A percentile compares a stretch with the other conserved stretches of the same genome.
These are phyloP conservation scores for Fusarium anthophilum DNA, from an alignment of 2,329 filamentous ascomycete species.

Conservation along the genomic window DNA sequence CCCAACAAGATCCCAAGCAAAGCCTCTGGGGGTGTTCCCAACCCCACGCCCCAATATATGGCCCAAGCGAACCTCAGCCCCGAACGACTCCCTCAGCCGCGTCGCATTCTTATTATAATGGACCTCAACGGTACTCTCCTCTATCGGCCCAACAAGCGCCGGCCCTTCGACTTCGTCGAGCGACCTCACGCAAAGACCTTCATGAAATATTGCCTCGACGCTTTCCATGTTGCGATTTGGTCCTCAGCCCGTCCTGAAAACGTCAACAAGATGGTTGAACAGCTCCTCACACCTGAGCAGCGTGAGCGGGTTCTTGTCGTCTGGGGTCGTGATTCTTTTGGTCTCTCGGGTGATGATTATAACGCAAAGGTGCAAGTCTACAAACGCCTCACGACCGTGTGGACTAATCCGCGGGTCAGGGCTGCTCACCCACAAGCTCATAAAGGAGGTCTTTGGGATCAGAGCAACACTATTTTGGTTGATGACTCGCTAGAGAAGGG, in stretches of 20 bases:
- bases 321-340: slow-evolving; percentile 83
- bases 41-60: slow-evolving; percentile 70
- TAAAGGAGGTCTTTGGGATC: slow-evolving; percentile 69
- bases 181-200: slow-evolving; percentile 77
- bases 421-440: slow-evolving; percentile 55
- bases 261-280: slow-evolving; percentile 72
- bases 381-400: slow-evolving; percentile 81
- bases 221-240: slow-evolving; percentile 88
- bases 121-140: slow-evolving; percentile 95
- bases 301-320: slow-evolving; percentile 68
- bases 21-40: slow-evolving; percentile 67
- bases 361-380: slow-evolving; percentile 82
- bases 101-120: slow-evolving; percentile 80
- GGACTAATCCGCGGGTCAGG: slow-evolving; percentile 63
- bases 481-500: slow-evolving; percentile 89
- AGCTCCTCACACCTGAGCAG: slow-evolving; percentile 68
- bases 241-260: slow-evolving; percentile 83
- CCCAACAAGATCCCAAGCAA: slow-evolving; percentile 43
- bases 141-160: slow-evolving; percentile 67
- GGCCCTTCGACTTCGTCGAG: slow-evolving; percentile 63
- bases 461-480: slow-evolving; percentile 87
- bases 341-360: slow-evolving; percentile 72
- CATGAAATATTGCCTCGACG: slow-evolving; percentile 75
- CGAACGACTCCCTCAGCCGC: slow-evolving; percentile 55
- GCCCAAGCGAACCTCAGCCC: slow-evolving; percentile 58